These are phyloP conservation scores for Rhizopus microsporus DNA, from an alignment of 371 early-diverging fungal species.

Conservation along the genomic window DNA sequence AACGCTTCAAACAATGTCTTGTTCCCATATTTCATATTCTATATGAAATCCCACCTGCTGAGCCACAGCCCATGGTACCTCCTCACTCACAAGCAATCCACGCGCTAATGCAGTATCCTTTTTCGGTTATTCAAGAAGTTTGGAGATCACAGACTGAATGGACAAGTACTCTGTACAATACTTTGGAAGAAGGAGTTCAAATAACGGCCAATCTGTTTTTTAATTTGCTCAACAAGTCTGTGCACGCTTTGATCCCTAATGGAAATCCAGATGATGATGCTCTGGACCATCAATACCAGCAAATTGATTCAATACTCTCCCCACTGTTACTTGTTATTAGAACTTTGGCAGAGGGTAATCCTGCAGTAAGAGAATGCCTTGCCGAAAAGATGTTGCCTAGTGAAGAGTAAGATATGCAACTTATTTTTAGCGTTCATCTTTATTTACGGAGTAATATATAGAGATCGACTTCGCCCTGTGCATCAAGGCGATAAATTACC, in stretches of 20 bases:
- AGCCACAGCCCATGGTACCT: conserved; percentile 64
- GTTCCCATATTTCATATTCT: conserved; percentile 37
- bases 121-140: conserved; percentile 23
- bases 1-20: conserved; percentile 31
- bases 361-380: conserved; percentile 35
- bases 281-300: conserved; percentile 53
- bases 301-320: conserved; percentile 64
- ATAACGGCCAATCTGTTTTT: conserved; percentile 18
- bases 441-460: conserved; percentile 14
- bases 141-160: conserved; percentile 44
- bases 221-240: conserved; percentile 28
- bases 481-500: conserved; percentile 68
- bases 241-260: conserved; percentile 43
- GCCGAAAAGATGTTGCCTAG: conserved; percentile 55
- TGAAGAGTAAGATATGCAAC: conserved; percentile 57
- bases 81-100: conserved; percentile 80
- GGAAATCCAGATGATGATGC: conserved; percentile 36
- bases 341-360: conserved; percentile 51
- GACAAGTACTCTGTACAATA: conserved; percentile 3
- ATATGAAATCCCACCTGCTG: conserved; percentile 42
- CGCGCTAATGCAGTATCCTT: conserved; percentile 66
- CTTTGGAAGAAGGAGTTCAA: conserved; percentile 14
- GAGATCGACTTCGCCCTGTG: conserved; percentile 77
- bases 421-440: background rate
- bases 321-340: conserved; percentile 64